Conservation (phyloP, 225 moss, liverwort and hornwort genomes). For the Marchantia polymorpha region DNA sequence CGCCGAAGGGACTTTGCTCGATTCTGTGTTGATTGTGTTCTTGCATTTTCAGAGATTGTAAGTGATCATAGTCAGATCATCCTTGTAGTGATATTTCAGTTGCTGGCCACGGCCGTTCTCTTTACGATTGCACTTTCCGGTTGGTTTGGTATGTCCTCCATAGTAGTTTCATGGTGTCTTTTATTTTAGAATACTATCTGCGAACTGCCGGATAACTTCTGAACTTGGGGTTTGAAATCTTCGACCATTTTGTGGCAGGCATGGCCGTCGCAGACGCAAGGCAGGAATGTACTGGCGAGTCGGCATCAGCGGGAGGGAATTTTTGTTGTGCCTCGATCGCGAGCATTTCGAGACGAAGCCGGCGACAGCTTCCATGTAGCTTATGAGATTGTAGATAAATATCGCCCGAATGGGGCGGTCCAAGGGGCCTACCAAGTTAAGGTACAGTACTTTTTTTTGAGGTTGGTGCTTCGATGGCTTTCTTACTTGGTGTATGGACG, state of each 20-base stretch:
- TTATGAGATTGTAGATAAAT: constrained; percentile 80
- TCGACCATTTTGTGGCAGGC: constrained; percentile 40
- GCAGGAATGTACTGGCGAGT: constrained; percentile 82
- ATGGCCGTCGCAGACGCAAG: constrained; percentile 93
- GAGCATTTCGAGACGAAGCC: constrained; percentile 80
- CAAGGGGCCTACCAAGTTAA: constrained; percentile 69
- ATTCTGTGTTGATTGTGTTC: too few relatives aligned
- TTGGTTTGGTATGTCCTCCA: too few relatives aligned
- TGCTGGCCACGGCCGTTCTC: too few relatives aligned
- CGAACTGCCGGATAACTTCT: too few relatives aligned
- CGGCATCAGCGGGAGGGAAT: constrained; percentile 78
- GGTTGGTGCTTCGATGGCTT: not conserved
- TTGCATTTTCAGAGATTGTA: too few relatives aligned
- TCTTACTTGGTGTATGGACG: not conserved
- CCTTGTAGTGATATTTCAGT: too few relatives aligned
- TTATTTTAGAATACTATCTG: too few relatives aligned
- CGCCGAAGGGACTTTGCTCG: too few relatives aligned
- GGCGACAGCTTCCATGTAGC: constrained; percentile 83
- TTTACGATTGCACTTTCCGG: too few relatives aligned
- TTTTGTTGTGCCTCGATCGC: constrained; percentile 59
- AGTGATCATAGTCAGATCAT: too few relatives aligned
- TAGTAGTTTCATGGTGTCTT: too few relatives aligned
- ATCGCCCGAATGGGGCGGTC: constrained; percentile 47
- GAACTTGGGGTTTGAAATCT: not conserved
- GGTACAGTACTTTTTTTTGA: constrained; percentile 41